phyloP scores from a whole-genome alignment of 352 stramenopile genomes.

The Albugo candida region DNA sequence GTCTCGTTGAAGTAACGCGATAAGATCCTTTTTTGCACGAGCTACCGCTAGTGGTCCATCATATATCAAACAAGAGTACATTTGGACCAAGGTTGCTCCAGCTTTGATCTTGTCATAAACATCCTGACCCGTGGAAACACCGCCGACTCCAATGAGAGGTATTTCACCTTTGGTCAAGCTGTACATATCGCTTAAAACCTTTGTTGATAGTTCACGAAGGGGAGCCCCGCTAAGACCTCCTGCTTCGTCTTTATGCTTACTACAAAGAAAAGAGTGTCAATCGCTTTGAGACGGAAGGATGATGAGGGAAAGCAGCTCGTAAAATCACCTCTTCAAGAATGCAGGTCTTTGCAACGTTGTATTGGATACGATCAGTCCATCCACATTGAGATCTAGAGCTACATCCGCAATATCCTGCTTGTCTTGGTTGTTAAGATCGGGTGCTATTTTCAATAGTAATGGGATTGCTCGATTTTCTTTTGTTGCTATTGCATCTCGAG shows the following conservation, averaged over 20 bases:
- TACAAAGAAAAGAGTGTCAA: slow-evolving; percentile 1
- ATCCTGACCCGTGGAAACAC: slow-evolving; percentile 82
- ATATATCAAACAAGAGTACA: slow-evolving; percentile 89
- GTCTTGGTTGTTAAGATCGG: slow-evolving; percentile 88
- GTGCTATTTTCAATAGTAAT: slow-evolving; percentile 94
- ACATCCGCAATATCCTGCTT: slow-evolving; percentile 89
- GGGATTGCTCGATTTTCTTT: slow-evolving; percentile 53
- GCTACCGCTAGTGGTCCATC: slow-evolving; percentile 73
- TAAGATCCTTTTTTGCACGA: slow-evolving; percentile 79
- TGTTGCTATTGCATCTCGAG: slow-evolving; percentile 35
- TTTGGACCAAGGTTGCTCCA: slow-evolving; percentile 87
- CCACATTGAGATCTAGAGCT: slow-evolving; percentile 68
- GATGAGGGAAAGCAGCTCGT: neutral
- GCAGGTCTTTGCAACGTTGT: slow-evolving; percentile 86
- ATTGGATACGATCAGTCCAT: slow-evolving; percentile 96
- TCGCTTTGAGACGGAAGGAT: neutral
- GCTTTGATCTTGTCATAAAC: slow-evolving; percentile 96
- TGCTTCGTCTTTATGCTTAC: slow-evolving; percentile 51
- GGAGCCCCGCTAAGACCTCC: slow-evolving; percentile 92
- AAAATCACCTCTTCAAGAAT: slow-evolving; percentile 37
- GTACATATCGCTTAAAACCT: slow-evolving; percentile 91
- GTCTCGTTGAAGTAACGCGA: slow-evolving; percentile 53
- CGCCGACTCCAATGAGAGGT: slow-evolving; percentile 92
- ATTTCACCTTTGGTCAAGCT: slow-evolving; percentile 83
- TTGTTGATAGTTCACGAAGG: slow-evolving; percentile 84